Conservation (phyloP, 257 asterid genomes). For the Anisodus tanguticus region DNA sequence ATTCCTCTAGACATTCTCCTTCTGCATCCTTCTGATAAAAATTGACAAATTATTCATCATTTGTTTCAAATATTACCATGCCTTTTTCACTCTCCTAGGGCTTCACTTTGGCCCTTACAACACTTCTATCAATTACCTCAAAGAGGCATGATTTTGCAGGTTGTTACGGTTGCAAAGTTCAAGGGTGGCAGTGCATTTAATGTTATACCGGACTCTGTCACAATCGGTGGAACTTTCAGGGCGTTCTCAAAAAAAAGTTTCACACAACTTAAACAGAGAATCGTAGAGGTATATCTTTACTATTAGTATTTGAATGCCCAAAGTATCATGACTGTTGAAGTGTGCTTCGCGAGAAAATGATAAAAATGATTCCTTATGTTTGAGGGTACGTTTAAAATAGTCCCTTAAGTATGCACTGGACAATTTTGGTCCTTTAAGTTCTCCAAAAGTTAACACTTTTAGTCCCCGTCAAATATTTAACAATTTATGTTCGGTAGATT, state of each 20-base stretch:
- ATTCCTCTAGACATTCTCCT: neutral
- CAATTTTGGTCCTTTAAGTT: too few relatives aligned
- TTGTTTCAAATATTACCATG: neutral
- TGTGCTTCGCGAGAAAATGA: neutral
- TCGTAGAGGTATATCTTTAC: conserved; percentile 56
- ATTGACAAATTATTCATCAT: neutral
- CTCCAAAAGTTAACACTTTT: too few relatives aligned
- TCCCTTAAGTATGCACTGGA: too few relatives aligned
- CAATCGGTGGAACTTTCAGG: conserved; percentile 75
- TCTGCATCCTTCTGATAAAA: neutral
- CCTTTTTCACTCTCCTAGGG: neutral
- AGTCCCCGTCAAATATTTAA: too few relatives aligned
- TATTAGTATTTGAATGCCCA: neutral
- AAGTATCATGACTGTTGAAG: neutral
- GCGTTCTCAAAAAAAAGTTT: conserved; percentile 56
- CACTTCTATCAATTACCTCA: neutral
- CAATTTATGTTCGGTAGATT: too few relatives aligned
- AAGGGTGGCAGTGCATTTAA: conserved; percentile 67
- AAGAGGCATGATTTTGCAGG: conserved; percentile 44
- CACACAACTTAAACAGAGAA: conserved; percentile 54
- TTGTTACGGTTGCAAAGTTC: conserved; percentile 58
- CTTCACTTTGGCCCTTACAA: neutral
- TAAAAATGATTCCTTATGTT: too few relatives aligned
- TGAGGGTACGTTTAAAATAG: too few relatives aligned
- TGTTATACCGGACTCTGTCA: conserved; percentile 64